A percentile compares a stretch with the other conserved stretches of the same genome.
phyloP scores from a whole-genome alignment of 192 early-diverging fungal species.

The Coemansia sp. region DNA sequence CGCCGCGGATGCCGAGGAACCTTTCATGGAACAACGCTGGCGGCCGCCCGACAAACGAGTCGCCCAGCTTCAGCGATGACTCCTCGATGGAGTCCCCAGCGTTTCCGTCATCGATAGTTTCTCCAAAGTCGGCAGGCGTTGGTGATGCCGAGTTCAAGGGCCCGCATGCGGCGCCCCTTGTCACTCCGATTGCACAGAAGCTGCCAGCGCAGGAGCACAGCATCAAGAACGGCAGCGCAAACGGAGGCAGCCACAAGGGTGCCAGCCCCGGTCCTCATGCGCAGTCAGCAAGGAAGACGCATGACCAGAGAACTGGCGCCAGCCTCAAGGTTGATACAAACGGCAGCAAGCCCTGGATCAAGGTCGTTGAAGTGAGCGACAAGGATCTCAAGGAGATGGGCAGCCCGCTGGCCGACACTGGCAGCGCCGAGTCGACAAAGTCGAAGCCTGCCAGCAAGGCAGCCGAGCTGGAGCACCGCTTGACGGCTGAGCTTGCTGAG shows the following conservation, averaged over 20 bases:
- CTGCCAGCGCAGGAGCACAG: constrained; percentile 18
- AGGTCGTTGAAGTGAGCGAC: constrained; percentile 42
- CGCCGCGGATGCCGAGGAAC: constrained; percentile 27
- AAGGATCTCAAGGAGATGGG: constrained; percentile 47
- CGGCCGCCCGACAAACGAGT: constrained; percentile 13
- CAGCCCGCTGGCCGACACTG: constrained; percentile 30
- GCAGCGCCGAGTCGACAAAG: constrained; percentile 13
- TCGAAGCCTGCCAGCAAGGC: constrained; percentile 24
- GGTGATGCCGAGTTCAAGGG: constrained; percentile 15
- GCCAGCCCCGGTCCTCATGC: not conserved
- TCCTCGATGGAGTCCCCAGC: constrained; percentile 22
- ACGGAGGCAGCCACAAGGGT: constrained; percentile 6
- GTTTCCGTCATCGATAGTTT: constrained; percentile 8
- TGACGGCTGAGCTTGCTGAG: constrained; percentile 25
- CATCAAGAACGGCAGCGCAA: constrained; percentile 11
- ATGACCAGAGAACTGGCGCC: constrained; percentile 15
- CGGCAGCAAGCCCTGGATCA: constrained; percentile 47
- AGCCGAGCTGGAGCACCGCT: constrained; percentile 32
- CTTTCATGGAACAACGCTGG: constrained; percentile 39
- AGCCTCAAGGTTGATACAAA: constrained; percentile 15
- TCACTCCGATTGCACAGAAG: constrained; percentile 39
- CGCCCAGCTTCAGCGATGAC: constrained; percentile 34
- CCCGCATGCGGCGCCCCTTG: constrained; percentile 35
- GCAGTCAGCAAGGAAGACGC: constrained; percentile 14
- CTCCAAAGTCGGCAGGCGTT: constrained; percentile 6